Conservation (phyloP, 495 filamentous ascomycete species). For the Xylaria flabelliformis region DNA sequence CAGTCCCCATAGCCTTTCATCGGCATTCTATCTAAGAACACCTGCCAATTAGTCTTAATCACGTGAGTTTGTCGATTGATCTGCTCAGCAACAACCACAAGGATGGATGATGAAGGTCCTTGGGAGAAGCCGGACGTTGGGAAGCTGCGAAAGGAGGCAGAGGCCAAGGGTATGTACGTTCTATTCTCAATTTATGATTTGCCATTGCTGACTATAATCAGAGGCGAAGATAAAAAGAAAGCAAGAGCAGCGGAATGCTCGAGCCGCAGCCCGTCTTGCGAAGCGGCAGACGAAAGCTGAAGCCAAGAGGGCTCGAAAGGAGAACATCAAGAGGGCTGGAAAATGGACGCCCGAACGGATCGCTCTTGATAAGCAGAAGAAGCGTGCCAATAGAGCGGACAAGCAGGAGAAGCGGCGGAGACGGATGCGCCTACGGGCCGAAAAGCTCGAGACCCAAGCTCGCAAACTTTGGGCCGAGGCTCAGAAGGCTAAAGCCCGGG, state of each 20-base stretch:
- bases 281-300: conserved; percentile 43
- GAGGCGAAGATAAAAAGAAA: conserved; percentile 36
- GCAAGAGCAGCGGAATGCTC: conserved; percentile 34
- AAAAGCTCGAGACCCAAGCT: conserved; percentile 36
- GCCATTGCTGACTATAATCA: conserved; percentile 26
- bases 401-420: conserved; percentile 43
- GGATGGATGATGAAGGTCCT: conserved; percentile 19
- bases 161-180: conserved; percentile 32
- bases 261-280: conserved; percentile 38
- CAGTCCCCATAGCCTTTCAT: background rate
- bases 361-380: conserved; percentile 38
- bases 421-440: conserved; percentile 34
- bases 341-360: conserved; percentile 39
- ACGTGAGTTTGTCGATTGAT: background rate
- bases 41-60: background rate
- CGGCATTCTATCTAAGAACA: background rate
- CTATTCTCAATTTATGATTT: background rate
- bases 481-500: conserved; percentile 33
- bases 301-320: conserved; percentile 41
- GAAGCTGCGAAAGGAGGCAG: conserved; percentile 34
- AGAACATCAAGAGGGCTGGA: conserved; percentile 35
- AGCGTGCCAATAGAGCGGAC: conserved; percentile 28
- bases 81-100: background rate
- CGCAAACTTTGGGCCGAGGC: conserved; percentile 34
- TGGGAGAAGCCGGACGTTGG: conserved; percentile 34